phyloP scores from a whole-genome alignment of 2,329 filamentous ascomycete species.

The Phaeosphaeria sp. region DNA sequence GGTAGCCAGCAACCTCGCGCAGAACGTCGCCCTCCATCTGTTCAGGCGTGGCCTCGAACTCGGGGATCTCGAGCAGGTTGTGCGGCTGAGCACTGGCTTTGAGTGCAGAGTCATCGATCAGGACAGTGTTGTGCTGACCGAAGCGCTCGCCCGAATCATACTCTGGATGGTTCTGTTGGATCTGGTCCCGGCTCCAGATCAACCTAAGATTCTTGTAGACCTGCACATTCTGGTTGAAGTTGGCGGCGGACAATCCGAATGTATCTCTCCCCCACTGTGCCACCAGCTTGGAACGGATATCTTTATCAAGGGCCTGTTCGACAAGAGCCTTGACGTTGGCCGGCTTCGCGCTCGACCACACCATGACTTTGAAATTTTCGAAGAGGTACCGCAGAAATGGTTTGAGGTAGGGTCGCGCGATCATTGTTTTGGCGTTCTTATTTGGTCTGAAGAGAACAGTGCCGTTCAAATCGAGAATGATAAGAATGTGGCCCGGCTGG shows the following conservation, averaged over 20 bases:
- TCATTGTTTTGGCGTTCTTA: slow-evolving; percentile 58
- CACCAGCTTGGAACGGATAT: slow-evolving; percentile 64
- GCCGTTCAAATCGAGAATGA: slow-evolving; percentile 93
- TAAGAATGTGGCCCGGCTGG: slow-evolving; percentile 69
- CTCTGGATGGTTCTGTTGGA: slow-evolving; percentile 53
- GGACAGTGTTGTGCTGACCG: slow-evolving; percentile 84
- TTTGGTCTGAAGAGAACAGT: slow-evolving; percentile 79
- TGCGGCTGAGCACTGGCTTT: slow-evolving; percentile 85
- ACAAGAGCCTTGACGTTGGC: slow-evolving; percentile 76
- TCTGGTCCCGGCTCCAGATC: slow-evolving; percentile 67
- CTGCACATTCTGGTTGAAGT: slow-evolving; percentile 77
- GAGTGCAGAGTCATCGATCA: slow-evolving; percentile 83
- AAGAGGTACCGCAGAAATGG: slow-evolving; percentile 78
- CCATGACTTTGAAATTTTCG: slow-evolving; percentile 76
- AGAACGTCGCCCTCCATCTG: slow-evolving; percentile 55
- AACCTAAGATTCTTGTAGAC: slow-evolving; percentile 85
- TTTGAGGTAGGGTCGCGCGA: slow-evolving; percentile 70
- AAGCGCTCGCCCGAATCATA: slow-evolving; percentile 58
- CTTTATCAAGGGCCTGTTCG: slow-evolving; percentile 64
- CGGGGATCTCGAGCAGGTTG: slow-evolving; percentile 82
- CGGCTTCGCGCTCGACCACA: slow-evolving; percentile 88
- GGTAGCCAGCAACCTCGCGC: slow-evolving; percentile 58
- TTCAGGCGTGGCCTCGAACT: slow-evolving; percentile 66
- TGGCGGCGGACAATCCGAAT: slow-evolving; percentile 68
- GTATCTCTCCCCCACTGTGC: slow-evolving; percentile 80